phyloP scores from a whole-genome alignment of 2,329 filamentous ascomycete species.

The Monilinia vaccinii-corymbosi region DNA sequence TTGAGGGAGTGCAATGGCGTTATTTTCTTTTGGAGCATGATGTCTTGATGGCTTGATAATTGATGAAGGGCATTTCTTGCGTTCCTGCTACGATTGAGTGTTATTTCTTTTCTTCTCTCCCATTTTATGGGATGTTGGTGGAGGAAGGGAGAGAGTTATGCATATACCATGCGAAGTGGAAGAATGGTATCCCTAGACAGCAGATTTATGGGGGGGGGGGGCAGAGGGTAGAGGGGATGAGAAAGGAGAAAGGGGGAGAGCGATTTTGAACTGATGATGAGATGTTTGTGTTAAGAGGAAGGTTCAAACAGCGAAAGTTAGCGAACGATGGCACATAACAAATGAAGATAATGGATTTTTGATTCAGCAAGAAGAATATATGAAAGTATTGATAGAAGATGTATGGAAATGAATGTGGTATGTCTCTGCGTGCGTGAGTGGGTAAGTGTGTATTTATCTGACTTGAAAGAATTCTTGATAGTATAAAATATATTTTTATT shows the following conservation, averaged over 20 bases:
- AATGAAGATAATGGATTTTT: constrained; percentile 1
- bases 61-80: background rate
- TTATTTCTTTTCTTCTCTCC: background rate
- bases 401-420: background rate
- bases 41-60: background rate
- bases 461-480: too few relatives aligned
- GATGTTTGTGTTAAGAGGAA: background rate
- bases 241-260: background rate
- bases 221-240: background rate
- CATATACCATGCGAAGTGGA: background rate
- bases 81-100: background rate
- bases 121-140: background rate
- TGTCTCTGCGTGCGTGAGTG: background rate
- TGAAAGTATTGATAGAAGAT: background rate
- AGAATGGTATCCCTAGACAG: background rate
- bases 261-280: background rate
- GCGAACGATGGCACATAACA: background rate
- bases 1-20: constrained; percentile 15
- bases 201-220: background rate
- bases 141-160: background rate
- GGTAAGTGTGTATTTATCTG: background rate
- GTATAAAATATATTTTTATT: too few relatives aligned
- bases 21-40: constrained; percentile 3
- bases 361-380: background rate
- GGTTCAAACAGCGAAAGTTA: background rate